Base-by-base conservation (phyloP, 2,329 filamentous ascomycete species). In the Colletotrichum sp. region DNA sequence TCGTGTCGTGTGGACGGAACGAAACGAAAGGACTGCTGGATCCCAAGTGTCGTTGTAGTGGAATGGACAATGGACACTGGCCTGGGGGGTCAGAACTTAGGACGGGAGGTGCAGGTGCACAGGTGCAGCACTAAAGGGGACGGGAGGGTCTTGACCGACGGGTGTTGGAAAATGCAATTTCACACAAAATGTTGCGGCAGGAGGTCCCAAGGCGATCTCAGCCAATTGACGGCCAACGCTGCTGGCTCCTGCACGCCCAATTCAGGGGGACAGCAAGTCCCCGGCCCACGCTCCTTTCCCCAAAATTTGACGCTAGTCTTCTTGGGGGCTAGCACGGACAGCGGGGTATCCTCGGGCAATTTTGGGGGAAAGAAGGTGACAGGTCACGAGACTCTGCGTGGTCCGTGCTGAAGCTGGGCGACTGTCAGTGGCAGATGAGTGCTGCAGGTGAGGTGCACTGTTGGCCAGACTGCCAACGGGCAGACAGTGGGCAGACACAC, bases 111-210 rank as follows among this genome's bases (percentile, higher is more conserved):
- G 71, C 71, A 77, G 76, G 73, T 72, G 49, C 44, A 49, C 44
- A 21, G 44, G 44, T 49, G 44, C 44, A 49, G 44, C 44, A 49
- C 63, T 75, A 78, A 78, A 79, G 78, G 78, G 77, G 76, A 76
- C 73, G 72, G 75, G 75, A 78, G 72, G 73, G 73, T 77, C 76
- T 78, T 77, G 78, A 76, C 73, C 70, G 76, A 78, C 67, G 60
- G 78, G 67, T 76, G 76, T 76, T 72, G 70, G 80, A 80, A 83
- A 83, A 81, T 82, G 83, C 80, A 85, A 85, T 85, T 84, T 85
- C 82, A 84, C 82, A 82, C 78, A 80, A 84, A 83, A 82, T 83
- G 82, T 83, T 84, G 80, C 82, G 79, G 82, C 78, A 79, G 78
- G 78, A 76, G 71, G 69, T 69, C 44, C 76, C 71, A 75, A 76